Evolutionary conservation across 2,329 filamentous ascomycete genomes (phyloP).

Genomic region (Ascochyta pisi): DNA sequence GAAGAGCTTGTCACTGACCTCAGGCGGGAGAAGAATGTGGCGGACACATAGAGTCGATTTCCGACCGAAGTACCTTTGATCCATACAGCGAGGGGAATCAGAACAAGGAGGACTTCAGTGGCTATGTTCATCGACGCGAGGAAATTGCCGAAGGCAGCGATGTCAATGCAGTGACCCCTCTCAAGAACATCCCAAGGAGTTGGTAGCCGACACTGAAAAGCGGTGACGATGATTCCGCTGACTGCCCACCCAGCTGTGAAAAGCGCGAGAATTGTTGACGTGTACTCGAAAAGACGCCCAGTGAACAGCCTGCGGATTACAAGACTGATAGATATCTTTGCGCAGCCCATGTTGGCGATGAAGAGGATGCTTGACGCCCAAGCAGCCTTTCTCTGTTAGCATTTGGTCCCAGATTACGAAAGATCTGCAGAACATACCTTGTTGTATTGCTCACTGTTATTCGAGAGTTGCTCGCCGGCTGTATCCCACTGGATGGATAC

Average conservation of each 20-base stretch:
- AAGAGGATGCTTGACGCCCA: slow-evolving; percentile 37
- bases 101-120: slow-evolving; percentile 33
- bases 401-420: no score
- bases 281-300: slow-evolving; percentile 24
- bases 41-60: slow-evolving; percentile 33
- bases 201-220: slow-evolving; percentile 35
- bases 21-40: slow-evolving; percentile 31
- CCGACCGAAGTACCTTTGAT: slow-evolving; percentile 31
- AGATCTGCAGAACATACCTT: slow-evolving; percentile 22
- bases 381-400: slow-evolving; percentile 29
- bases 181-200: slow-evolving; percentile 26
- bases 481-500: slow-evolving; percentile 34
- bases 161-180: slow-evolving; percentile 28
- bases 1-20: slow-evolving; percentile 6
- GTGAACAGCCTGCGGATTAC: slow-evolving; percentile 31
- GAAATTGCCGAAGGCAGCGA: slow-evolving; percentile 38
- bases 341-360: slow-evolving; percentile 41
- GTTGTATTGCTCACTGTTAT: slow-evolving; percentile 23
- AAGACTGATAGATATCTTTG: slow-evolving; percentile 35
- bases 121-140: slow-evolving; percentile 37
- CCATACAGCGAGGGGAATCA: slow-evolving; percentile 40
- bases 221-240: slow-evolving; percentile 32
- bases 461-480: slow-evolving; percentile 23
- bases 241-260: slow-evolving; percentile 36
- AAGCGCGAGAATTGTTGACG: slow-evolving; percentile 24